These are phyloP conservation scores for Sicyos baderoa DNA, from an alignment of 306 rosid genomes.

Conservation along the genomic window DNA sequence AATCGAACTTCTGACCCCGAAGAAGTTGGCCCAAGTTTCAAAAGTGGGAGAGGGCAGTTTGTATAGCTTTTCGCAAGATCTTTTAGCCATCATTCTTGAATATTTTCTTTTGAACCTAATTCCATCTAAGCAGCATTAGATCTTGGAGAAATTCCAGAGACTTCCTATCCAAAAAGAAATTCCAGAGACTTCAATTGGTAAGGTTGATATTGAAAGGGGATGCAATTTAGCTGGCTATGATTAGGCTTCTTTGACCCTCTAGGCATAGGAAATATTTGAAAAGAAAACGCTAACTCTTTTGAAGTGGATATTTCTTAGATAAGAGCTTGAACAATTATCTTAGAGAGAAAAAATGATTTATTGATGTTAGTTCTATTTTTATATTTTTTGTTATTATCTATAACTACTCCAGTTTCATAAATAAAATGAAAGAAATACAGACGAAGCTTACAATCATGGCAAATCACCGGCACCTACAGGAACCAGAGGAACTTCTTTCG, in stretches of 20 bases:
- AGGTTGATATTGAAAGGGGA: background rate
- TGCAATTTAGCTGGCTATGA: background rate
- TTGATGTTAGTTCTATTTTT: background rate
- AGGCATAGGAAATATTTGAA: background rate
- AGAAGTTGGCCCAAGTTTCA: background rate
- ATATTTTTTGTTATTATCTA: background rate
- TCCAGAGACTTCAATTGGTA: background rate
- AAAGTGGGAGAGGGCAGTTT: background rate
- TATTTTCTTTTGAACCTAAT: background rate
- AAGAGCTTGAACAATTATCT: background rate
- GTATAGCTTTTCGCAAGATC: background rate
- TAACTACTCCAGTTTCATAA: background rate
- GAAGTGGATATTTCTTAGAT: background rate
- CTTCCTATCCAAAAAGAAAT: background rate
- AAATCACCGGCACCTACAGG: background rate
- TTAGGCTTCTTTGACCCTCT: background rate
- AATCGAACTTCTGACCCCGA: background rate
- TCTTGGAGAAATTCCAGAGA: background rate
- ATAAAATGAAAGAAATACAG: background rate
- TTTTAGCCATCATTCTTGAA: background rate
- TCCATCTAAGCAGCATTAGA: background rate
- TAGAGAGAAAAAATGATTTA: background rate
- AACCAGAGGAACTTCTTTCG: too few relatives aligned
- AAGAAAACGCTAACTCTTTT: background rate
- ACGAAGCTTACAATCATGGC: background rate